These are phyloP conservation scores for Xerocomellus amylosporus DNA, from an alignment of 768 basidiomycete species.

Conservation along the genomic window DNA sequence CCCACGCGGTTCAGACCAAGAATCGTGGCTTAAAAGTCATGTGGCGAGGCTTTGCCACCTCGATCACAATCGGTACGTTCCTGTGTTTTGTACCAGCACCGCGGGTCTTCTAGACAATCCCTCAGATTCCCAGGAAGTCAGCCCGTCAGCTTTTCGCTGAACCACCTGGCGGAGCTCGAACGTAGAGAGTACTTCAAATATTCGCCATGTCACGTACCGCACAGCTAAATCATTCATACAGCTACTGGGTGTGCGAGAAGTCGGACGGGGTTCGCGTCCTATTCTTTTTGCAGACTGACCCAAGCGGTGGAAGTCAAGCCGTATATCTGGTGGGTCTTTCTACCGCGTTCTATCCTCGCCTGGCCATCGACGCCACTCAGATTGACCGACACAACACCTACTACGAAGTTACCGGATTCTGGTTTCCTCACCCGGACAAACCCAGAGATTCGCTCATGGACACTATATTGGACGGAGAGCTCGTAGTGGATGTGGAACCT, in stretches of 20 bases:
- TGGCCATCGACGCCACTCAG: slow-evolving; percentile 40
- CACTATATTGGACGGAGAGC: slow-evolving; percentile 89
- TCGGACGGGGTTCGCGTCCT: slow-evolving; percentile 93
- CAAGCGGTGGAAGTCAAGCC: slow-evolving; percentile 46
- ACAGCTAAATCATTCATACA: slow-evolving; percentile 34
- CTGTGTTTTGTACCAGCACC: neutral
- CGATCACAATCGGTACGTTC: slow-evolving; percentile 58
- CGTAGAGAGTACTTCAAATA: slow-evolving; percentile 61
- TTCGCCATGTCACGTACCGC: neutral
- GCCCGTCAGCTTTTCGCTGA: slow-evolving; percentile 81
- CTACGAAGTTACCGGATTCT: slow-evolving; percentile 69
- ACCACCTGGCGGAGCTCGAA: slow-evolving; percentile 75
- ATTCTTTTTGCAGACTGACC: slow-evolving; percentile 69
- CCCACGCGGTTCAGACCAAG: slow-evolving; percentile 54
- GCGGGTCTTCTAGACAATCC: slow-evolving; percentile 1
- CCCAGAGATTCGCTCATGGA: slow-evolving; percentile 65
- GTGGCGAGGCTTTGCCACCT: slow-evolving; percentile 67
- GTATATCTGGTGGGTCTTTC: slow-evolving; percentile 69
- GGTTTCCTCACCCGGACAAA: slow-evolving; percentile 86
- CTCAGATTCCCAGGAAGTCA: slow-evolving; percentile 92
- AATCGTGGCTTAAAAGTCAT: slow-evolving; percentile 58
- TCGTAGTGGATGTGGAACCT: slow-evolving; percentile 88
- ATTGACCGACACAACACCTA: slow-evolving; percentile 94
- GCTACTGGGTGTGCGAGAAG: slow-evolving; percentile 99
- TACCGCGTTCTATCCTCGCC: neutral